Base-by-base conservation (phyloP, 106 monocot genomes). In the Xerophyta viscosa region DNA sequence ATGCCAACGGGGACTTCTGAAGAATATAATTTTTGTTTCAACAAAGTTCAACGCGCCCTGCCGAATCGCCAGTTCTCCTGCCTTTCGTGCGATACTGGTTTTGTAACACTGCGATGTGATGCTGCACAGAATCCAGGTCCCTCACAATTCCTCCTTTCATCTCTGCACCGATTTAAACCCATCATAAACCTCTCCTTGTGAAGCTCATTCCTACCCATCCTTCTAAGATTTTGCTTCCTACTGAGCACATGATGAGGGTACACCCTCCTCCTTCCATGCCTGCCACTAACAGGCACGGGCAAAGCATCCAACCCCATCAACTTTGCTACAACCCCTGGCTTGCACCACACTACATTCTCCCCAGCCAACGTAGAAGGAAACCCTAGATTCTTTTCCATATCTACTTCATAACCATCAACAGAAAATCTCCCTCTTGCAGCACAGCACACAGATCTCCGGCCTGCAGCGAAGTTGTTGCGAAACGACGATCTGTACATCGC, bases 281-380 rank as follows among this genome's bases (percentile, higher is more conserved):
- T 37, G 4, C 71, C 48, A 30, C 57, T 30, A 17, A 74, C 57
- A 0, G 92, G 88, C 55, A 96, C 78, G 3, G 94, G 94, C 46
- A 88, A 49, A 0, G 71, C 88, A 6, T 96, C 96, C 28, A 96
- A 56, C 0, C 96, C 96, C 85, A 96, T 96, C 63, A 96, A 52
- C 76, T 70, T 78, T 0, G 85, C 80, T 39, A 96, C 96, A 1
- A 89, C 71, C 20, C 89, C 76, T 0, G 96, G 89, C 68, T 86
- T 81, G 63, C 96, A 86, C 96, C 93, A 96, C 20, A 89, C 63
- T 42, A 89, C 96, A 9, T 58, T 71, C 77, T 87, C 80, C 37
- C 92, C 87, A 0, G 74, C 87, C 50, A 90, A 46, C 0, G 60
- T 84, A 8, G 77, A n/a, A 2, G 88, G 79, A 63, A 66, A 27